Percentiles rank a stretch among this genome's conserved stretches.
Conservation (phyloP, 1,284 basidiomycete species). For the Austroboletus rostrupii region DNA sequence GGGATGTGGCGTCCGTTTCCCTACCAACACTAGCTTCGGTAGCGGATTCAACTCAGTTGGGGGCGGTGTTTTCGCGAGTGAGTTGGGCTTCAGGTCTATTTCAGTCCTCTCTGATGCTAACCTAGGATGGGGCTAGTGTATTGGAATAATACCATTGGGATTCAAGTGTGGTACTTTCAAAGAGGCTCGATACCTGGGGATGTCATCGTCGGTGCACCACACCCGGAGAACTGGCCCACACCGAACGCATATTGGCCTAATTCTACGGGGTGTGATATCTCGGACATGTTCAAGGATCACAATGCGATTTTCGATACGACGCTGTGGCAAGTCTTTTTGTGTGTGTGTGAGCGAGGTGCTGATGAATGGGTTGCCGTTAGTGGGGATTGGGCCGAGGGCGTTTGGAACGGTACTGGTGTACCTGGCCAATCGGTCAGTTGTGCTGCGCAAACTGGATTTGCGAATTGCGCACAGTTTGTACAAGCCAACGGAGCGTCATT, state of each 20-base stretch:
- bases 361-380: slow-evolving; percentile 34
- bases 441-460: slow-evolving; percentile 74
- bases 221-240: slow-evolving; percentile 69
- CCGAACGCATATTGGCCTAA: slow-evolving; percentile 77
- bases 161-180: slow-evolving; percentile 80
- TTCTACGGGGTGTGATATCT: slow-evolving; percentile 65
- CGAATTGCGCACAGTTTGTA: slow-evolving; percentile 76
- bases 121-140: slow-evolving; percentile 16
- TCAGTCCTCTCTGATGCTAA: too few relatives aligned
- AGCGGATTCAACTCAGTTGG: slow-evolving; percentile 64
- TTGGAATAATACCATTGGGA: slow-evolving; percentile 59
- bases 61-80: slow-evolving; percentile 82
- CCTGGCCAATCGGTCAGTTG: slow-evolving; percentile 82
- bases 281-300: slow-evolving; percentile 72
- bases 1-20: slow-evolving; percentile 65
- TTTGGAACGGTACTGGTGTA: slow-evolving; percentile 67
- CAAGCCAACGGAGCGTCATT: slow-evolving; percentile 67
- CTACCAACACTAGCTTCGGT: slow-evolving; percentile 54
- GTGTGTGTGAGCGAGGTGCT: slow-evolving; percentile 4
- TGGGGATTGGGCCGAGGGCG: slow-evolving; percentile 83
- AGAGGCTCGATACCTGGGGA: slow-evolving; percentile 70
- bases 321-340: slow-evolving; percentile 53
- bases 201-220: slow-evolving; percentile 62
- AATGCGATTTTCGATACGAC: slow-evolving; percentile 80
- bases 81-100: slow-evolving; percentile 26